Evolutionary conservation across 1,284 basidiomycete species (phyloP).

Genomic region (Papiliotrema flavescens): DNA sequence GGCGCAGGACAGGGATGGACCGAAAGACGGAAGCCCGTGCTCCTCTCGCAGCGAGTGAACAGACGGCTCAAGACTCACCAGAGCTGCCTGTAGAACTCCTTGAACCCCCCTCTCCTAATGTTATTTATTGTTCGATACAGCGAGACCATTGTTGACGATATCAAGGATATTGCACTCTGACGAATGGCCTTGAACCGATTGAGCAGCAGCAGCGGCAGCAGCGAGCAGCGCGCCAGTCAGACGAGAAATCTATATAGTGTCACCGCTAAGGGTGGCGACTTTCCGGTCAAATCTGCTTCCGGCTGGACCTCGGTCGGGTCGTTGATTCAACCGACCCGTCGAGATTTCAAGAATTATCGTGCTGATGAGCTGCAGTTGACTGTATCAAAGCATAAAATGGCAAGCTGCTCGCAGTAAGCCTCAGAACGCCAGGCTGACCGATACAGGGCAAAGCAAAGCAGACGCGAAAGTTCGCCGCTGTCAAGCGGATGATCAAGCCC

Average conservation of each 20-base stretch:
- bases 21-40: not conserved
- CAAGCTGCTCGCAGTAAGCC: not conserved
- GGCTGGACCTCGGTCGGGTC: not conserved
- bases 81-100: conserved; percentile 75
- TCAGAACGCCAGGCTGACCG: too few relatives aligned
- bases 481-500: conserved; percentile 93
- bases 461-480: conserved; percentile 89
- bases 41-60: not conserved
- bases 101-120: conserved; percentile 67
- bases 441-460: conserved; percentile 85
- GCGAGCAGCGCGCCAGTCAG: too few relatives aligned
- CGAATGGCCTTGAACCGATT: not conserved
- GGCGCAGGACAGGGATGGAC: not conserved
- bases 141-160: conserved; percentile 52
- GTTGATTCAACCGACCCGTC: not conserved
- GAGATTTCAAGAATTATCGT: not conserved
- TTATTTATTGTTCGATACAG: conserved; percentile 70
- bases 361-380: not conserved
- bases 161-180: too few relatives aligned
- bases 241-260: too few relatives aligned
- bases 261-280: not conserved
- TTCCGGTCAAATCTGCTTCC: not conserved
- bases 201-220: too few relatives aligned
- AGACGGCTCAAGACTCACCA: conserved; percentile 28
- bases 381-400: too few relatives aligned